Base-by-base conservation (phyloP, 352 stramenopile genomes). In the Hyaloperonospora brassicae region DNA sequence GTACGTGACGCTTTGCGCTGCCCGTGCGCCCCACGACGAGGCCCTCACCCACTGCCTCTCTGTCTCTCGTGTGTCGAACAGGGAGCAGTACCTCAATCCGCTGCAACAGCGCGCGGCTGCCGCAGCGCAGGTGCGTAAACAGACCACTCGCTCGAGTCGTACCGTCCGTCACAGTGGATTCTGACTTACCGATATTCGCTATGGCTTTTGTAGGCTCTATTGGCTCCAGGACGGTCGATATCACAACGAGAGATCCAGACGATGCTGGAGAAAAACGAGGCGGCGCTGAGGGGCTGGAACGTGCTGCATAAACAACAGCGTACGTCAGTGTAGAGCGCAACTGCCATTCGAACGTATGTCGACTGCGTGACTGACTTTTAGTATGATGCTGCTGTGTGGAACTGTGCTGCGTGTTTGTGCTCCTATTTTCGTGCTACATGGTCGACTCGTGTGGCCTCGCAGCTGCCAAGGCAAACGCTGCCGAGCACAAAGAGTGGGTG, bases 201-300 rank as follows among this genome's bases (percentile, higher is more conserved):
- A 8, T 35, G 27, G n/a, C 34, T 34, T 56, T 55, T 10, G n/a
- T 14, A 66, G 47, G 45, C 21, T 41, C 61, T 77, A 42, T 45
- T 83, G 12, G 41, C 57, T 17, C 57, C 71, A 12, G 73, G 85
- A 51, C 72, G 78, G 23, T 81, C 80, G 43, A 39, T 81, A 5
- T 78, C 78, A 17, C 70, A 70, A 22, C 64, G 55, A 11, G 83
- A 93, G 52, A 87, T 93, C 7, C 80, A 93, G 52, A 59, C 62
- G 38, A 87, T 91, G 78, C 69, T 93, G n/a, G 80, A 93, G 55
- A 90, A 90, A 63, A 93, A 93, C 56, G 83, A 93, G 52, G 66
- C 70, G 14, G 78, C 79, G n/a, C 50, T 93, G 2, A 76, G 73
- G 40, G 73, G 70, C 34, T 93, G 83, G 83, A 86, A 79, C 9